A percentile compares a stretch with the other conserved stretches of the same genome.
These are phyloP conservation scores for Fraxinus baroniana DNA, from an alignment of 305 asterid species.

Conservation along the genomic window DNA sequence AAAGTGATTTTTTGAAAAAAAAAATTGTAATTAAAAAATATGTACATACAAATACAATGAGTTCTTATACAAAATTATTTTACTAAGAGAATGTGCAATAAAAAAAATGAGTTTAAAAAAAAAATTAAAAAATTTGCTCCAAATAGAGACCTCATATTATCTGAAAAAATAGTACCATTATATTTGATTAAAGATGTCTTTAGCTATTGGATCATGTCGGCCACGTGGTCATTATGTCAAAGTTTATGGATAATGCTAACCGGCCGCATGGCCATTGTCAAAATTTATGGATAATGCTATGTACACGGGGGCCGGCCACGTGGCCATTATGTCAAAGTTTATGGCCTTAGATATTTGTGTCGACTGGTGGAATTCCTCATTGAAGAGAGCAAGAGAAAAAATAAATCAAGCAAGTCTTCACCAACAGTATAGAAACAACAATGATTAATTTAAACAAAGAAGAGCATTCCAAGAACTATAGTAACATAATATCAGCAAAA, in stretches of 20 bases:
- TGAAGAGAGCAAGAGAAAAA: neutral
- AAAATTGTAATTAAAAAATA: neutral
- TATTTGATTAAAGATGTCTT: neutral
- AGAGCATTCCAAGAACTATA: neutral
- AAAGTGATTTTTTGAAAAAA: neutral
- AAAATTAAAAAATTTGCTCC: too few relatives aligned
- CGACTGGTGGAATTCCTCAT: neutral
- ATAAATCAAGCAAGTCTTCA: neutral
- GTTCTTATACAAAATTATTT: neutral
- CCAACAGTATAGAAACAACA: neutral
- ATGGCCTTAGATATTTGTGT: neutral
- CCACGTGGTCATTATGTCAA: too few relatives aligned
- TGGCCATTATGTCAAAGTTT: too few relatives aligned
- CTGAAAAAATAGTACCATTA: neutral
- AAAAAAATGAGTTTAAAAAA: neutral
- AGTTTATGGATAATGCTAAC: too few relatives aligned
- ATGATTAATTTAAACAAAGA: neutral
- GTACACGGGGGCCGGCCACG: too few relatives aligned
- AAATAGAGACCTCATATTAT: neutral
- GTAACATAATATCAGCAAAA: neutral
- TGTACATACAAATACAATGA: neutral
- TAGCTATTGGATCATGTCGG: neutral
- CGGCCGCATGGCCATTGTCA: too few relatives aligned
- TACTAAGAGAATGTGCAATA: neutral
- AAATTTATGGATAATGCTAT: too few relatives aligned